Evolutionary conservation across 2,329 filamentous ascomycete genomes (phyloP).

Genomic region (Leptographium wingfieldii): DNA sequence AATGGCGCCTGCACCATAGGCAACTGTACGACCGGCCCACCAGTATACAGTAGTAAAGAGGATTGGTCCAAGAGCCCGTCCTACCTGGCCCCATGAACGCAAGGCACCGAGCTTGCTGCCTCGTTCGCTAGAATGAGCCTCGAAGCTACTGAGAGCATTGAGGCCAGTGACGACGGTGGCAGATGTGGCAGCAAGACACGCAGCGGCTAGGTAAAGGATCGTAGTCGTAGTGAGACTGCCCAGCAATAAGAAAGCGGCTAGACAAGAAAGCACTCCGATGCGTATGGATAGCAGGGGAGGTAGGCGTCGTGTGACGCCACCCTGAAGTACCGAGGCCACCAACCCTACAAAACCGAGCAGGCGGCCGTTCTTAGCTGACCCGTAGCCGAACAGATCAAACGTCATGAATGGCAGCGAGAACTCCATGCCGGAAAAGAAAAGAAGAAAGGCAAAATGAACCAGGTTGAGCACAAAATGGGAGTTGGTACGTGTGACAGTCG

Average conservation of each 20-base stretch:
- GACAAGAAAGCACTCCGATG: slow-evolving; percentile 64
- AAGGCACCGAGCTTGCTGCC: slow-evolving; percentile 79
- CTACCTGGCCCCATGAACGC: slow-evolving; percentile 72
- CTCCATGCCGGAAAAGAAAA: slow-evolving; percentile 97
- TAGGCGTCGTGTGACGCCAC: slow-evolving; percentile 75
- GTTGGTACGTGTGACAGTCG: slow-evolving; percentile 59
- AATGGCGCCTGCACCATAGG: slow-evolving; percentile 67
- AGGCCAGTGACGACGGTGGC: slow-evolving; percentile 90
- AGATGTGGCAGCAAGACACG: slow-evolving; percentile 75
- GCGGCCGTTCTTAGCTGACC: slow-evolving; percentile 65
- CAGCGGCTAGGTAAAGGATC: slow-evolving; percentile 69
- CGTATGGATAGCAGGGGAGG: slow-evolving; percentile 71
- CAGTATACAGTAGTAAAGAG: slow-evolving; percentile 94
- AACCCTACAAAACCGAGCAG: slow-evolving; percentile 86
- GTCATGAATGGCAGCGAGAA: slow-evolving; percentile 97
- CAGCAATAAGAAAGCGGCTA: slow-evolving; percentile 69
- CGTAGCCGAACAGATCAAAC: slow-evolving; percentile 80
- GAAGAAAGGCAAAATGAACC: slow-evolving; percentile 79
- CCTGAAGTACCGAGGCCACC: slow-evolving; percentile 83
- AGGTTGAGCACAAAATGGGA: slow-evolving; percentile 71
- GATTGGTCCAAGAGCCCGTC: slow-evolving; percentile 73
- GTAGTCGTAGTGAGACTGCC: slow-evolving; percentile 53
- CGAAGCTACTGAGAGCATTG: slow-evolving; percentile 84
- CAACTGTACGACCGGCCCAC: slow-evolving; percentile 86
- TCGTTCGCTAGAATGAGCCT: slow-evolving; percentile 66